Evolutionary conservation across 2,329 filamentous ascomycete species (phyloP).

Genomic region (Sporothrix brunneoviolacea): DNA sequence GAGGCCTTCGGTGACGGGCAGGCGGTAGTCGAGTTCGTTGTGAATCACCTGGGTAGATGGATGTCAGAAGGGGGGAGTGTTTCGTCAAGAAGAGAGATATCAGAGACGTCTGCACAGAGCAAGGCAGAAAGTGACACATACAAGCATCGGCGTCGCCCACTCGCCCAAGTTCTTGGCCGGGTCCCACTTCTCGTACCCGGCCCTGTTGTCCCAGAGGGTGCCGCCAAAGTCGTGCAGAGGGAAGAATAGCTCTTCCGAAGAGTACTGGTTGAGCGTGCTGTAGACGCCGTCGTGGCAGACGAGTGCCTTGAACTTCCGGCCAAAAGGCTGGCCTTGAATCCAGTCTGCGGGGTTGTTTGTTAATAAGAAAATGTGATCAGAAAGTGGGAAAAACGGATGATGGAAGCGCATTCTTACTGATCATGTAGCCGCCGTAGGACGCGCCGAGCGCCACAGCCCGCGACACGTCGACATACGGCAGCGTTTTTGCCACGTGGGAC

Average conservation of each 20-base stretch:
- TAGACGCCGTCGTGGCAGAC: conserved; percentile 87
- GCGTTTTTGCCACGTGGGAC: conserved; percentile 60
- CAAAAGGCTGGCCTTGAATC: conserved; percentile 82
- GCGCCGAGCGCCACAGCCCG: conserved; percentile 69
- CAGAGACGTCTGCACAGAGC: too few relatives aligned
- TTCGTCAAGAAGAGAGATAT: too few relatives aligned
- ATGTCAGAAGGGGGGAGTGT: too few relatives aligned
- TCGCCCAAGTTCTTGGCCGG: conserved; percentile 56
- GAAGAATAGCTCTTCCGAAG: conserved; percentile 65
- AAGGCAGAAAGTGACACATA: conserved; percentile 28
- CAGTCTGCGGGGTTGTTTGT: conserved; percentile 48
- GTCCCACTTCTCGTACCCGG: conserved; percentile 63
- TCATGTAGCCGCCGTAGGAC: conserved; percentile 70
- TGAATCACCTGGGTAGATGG: conserved; percentile 57
- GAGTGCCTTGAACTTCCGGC: conserved; percentile 77
- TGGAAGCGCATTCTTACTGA: conserved; percentile 45
- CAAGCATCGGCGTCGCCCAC: conserved; percentile 81
- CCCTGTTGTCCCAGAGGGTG: conserved; percentile 53
- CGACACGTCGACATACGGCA: conserved; percentile 61
- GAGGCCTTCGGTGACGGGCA: conserved; percentile 78
- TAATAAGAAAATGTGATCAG: not conserved
- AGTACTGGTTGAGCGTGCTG: conserved; percentile 59
- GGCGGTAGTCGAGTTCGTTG: conserved; percentile 80
- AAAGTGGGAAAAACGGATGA: not conserved
- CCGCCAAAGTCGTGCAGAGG: conserved; percentile 61